phyloP scores from a whole-genome alignment of 306 rosid genomes.

The Rosa chinensis region DNA sequence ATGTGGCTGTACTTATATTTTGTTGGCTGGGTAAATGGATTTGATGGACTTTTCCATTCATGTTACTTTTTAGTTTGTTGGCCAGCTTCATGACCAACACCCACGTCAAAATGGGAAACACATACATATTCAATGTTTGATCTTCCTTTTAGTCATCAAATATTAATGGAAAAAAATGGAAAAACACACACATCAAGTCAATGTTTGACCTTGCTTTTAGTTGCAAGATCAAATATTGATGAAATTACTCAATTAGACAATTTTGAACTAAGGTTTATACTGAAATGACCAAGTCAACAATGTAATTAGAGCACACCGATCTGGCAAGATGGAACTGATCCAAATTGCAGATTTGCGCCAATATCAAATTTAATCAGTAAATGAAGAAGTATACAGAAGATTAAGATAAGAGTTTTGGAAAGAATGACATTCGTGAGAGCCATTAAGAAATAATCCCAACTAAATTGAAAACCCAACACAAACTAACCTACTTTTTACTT shows the following conservation, averaged over 20 bases:
- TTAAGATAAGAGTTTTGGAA: not conserved
- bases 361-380: not conserved
- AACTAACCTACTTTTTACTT: not conserved
- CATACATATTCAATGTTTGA: too few relatives aligned
- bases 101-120: not conserved
- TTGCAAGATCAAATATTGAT: not conserved
- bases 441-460: not conserved
- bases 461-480: not conserved
- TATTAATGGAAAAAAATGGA: not conserved
- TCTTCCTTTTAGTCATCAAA: too few relatives aligned
- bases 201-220: too few relatives aligned
- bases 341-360: not conserved
- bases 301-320: not conserved
- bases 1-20: not conserved
- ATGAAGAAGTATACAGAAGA: not conserved
- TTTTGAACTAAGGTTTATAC: not conserved
- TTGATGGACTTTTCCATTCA: not conserved
- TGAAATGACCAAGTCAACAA: conserved; percentile 9
- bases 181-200: not conserved
- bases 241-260: not conserved
- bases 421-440: not conserved
- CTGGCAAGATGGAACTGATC: not conserved
- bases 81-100: not conserved
- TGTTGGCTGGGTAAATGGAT: not conserved
- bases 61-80: not conserved